Conservation (phyloP, 2,329 filamentous ascomycete species). For the Fusarium nelsonii region DNA sequence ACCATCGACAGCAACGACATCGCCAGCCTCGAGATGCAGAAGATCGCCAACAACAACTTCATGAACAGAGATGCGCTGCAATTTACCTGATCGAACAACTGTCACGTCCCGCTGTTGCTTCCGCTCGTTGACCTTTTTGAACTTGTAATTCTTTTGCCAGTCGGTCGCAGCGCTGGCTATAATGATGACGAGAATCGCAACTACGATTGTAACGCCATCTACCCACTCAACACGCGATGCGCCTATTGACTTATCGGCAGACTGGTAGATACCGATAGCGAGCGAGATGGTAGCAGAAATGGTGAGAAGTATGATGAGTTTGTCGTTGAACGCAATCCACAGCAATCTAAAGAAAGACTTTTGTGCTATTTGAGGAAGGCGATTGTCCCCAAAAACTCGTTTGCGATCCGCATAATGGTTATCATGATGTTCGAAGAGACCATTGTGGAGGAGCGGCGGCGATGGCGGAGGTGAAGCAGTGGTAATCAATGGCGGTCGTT, state of each 20-base stretch:
- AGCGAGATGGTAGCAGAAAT: slow-evolving; percentile 80
- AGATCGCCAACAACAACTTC: slow-evolving; percentile 81
- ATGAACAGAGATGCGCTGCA: slow-evolving; percentile 75
- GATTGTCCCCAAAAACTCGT: slow-evolving; percentile 76
- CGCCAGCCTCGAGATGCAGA: slow-evolving; percentile 78
- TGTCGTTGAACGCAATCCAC: slow-evolving; percentile 88
- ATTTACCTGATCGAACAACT: slow-evolving; percentile 79
- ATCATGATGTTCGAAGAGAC: slow-evolving; percentile 49
- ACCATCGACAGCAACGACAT: slow-evolving; percentile 77
- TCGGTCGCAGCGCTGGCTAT: slow-evolving; percentile 83
- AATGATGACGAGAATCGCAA: slow-evolving; percentile 81
- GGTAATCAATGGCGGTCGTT: slow-evolving; percentile 47
- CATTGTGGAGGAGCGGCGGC: slow-evolving; percentile 43
- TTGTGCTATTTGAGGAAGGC: slow-evolving; percentile 67
- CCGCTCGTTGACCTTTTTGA: slow-evolving; percentile 83
- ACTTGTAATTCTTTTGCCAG: slow-evolving; percentile 85
- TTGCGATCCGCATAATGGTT: slow-evolving; percentile 67
- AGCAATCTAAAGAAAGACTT: slow-evolving; percentile 75
- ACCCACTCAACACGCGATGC: slow-evolving; percentile 79
- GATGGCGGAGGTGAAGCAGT: slow-evolving; percentile 39
- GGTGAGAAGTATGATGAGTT: slow-evolving; percentile 78
- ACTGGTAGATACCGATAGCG: slow-evolving; percentile 80
- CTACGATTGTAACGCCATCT: slow-evolving; percentile 83
- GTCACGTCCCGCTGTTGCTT: slow-evolving; percentile 82
- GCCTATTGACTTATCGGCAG: slow-evolving; percentile 64